phyloP scores from a whole-genome alignment of 768 basidiomycete genomes.

The Leccinum rimulosum region DNA sequence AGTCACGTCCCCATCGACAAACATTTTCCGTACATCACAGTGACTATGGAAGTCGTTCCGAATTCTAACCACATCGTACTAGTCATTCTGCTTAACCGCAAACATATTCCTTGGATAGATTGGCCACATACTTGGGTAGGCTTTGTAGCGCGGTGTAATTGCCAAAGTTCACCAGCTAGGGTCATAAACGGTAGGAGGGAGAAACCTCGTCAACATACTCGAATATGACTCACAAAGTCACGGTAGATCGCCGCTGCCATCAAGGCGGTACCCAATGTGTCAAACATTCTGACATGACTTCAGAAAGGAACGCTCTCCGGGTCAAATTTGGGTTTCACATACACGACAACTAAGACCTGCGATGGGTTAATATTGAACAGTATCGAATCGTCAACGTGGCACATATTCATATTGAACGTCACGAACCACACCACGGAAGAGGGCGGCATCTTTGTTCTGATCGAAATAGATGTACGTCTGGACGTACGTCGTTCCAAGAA shows the following conservation, averaged over 20 bases:
- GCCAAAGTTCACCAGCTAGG: slow-evolving; percentile 3
- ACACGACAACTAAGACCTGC: slow-evolving; percentile 4
- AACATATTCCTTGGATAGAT: background rate
- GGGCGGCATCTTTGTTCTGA: background rate
- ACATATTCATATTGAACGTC: background rate
- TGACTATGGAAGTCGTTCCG: background rate
- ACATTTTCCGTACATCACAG: slow-evolving; percentile 1
- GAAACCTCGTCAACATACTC: background rate
- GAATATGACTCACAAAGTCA: slow-evolving; percentile 4
- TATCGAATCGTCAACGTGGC: background rate
- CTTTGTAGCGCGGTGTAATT: background rate
- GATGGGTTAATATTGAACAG: background rate
- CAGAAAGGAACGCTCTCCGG: background rate
- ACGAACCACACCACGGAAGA: slow-evolving; percentile 6
- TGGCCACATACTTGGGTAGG: slow-evolving; percentile 1
- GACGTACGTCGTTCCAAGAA: slow-evolving; percentile 8
- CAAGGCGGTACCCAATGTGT: slow-evolving; percentile 1
- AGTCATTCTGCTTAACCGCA: background rate
- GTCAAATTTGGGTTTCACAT: background rate
- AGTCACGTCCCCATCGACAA: background rate
- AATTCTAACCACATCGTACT: slow-evolving; percentile 4
- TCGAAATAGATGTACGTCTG: slow-evolving; percentile 5
- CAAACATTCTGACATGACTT: background rate
- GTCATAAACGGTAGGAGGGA: background rate
- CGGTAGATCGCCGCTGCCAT: background rate